Evolutionary conservation across 345 rosid species (phyloP), one percentile per base, ranked within the genome.

Genomic region (Zanthoxylum bungeanum): DNA sequence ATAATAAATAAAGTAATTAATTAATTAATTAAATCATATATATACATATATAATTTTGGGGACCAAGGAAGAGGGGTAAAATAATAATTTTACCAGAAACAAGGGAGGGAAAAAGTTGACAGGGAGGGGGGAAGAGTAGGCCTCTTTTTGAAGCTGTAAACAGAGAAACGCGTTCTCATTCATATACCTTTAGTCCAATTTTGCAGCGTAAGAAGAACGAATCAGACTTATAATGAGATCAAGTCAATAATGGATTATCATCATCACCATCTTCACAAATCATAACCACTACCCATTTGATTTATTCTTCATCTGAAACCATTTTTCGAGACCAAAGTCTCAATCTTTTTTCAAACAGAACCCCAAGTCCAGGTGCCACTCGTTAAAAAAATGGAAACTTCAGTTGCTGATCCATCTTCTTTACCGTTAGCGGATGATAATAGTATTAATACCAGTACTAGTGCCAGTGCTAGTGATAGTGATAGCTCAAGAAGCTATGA

Each of bases 401-500:
- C 63, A 27, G 44, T 21, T 58, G 9, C 66, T 21, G 66, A 47
- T 59, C 46, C 56, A 31, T 70, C 46, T 46, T 70, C 66, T 14
- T 4, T 57, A 7, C 8, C n/a, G n/a, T n/a, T n/a, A n/a, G n/a
- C n/a, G n/a, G 31, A 39, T 31, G 42, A 59, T 14, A 47, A n/a
- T n/a, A n/a, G n/a, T n/a, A n/a, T n/a, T n/a, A n/a, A n/a, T n/a
- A n/a, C n/a, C n/a, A n/a, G n/a, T n/a, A n/a, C n/a, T n/a, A n/a
- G 16, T 30, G 24, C 31, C 19, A 46, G 44, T n/a, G 7, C 55
- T 60, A 17, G 14, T 24, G 9, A 22, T 16, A 27, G 77, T 59
- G 28, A 52, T n/a, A 22, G 27, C 64, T 28, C 40, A 6, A 76
- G 75, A 66, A 72, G 74, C 12, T 71, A 76, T 56, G 85, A 82